Conservation (phyloP, 176 grass and related monocot species). For the Oryza officinalis region DNA sequence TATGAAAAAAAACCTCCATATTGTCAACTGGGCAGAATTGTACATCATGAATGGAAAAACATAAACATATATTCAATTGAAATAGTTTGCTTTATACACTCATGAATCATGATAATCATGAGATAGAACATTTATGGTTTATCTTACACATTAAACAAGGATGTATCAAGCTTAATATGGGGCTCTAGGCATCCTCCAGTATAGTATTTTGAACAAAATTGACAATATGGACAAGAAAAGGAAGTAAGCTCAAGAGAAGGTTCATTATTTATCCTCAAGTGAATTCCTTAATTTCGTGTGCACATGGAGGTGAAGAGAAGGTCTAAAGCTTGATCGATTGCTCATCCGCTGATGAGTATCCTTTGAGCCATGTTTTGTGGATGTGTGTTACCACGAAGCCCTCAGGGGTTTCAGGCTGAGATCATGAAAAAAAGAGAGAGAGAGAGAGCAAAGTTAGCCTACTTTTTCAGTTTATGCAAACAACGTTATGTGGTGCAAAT, state of each 20-base stretch:
- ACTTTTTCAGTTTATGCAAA: neutral
- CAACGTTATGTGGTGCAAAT: neutral
- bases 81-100: neutral
- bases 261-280: neutral
- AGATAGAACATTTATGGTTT: conserved; percentile 27
- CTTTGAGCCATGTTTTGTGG: conserved; percentile 85
- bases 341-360: conserved; percentile 41
- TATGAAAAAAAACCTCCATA: too few relatives aligned
- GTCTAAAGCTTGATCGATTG: conserved; percentile 44
- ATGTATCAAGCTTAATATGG: neutral
- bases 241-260: neutral
- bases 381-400: conserved; percentile 58
- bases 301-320: too few relatives aligned
- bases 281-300: neutral
- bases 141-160: conserved; percentile 28
- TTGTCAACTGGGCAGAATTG: neutral
- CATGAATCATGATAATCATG: neutral
- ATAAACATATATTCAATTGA: neutral
- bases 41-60: neutral
- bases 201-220: neutral
- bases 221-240: conserved; percentile 28
- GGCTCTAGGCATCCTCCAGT: neutral
- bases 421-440: conserved; percentile 19
- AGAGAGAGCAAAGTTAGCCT: conserved; percentile 4
- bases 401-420: conserved; percentile 52